Percentiles rank a stretch among this genome's conserved stretches.
Evolutionary conservation across 2,329 filamentous ascomycete genomes (phyloP).

Genomic region (Lachnellula hyalina): DNA sequence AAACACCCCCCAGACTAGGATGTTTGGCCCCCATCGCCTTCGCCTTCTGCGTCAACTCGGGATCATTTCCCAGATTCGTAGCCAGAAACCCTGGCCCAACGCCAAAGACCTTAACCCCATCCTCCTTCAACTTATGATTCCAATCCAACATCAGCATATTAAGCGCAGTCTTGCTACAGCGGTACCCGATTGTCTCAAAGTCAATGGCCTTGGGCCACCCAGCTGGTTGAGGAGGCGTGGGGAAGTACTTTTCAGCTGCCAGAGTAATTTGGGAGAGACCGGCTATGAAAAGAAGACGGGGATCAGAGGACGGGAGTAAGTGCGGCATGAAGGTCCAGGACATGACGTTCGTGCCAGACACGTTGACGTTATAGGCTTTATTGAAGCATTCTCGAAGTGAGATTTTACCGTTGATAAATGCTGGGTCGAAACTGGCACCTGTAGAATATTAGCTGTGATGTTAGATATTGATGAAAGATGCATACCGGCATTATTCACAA

Average conservation of each 20-base stretch:
- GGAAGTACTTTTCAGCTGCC: constrained; percentile 23
- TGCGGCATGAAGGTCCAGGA: constrained; percentile 32
- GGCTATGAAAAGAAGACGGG: constrained; percentile 42
- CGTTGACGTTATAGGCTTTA: constrained; percentile 30
- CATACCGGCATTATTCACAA: constrained; percentile 23
- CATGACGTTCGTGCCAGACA: constrained; percentile 27
- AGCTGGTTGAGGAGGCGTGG: constrained; percentile 18
- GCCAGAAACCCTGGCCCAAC: constrained; percentile 45
- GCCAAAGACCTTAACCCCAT: constrained; percentile 46
- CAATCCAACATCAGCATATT: constrained; percentile 47
- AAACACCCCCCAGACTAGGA: constrained; percentile 33
- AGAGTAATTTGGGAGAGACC: constrained; percentile 34
- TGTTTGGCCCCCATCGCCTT: constrained; percentile 28
- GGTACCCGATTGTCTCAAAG: constrained; percentile 33
- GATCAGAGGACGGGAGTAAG: constrained; percentile 37
- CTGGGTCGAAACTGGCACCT: constrained; percentile 29
- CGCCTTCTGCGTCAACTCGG: constrained; percentile 10
- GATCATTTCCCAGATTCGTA: constrained; percentile 36
- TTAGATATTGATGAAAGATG: not conserved
- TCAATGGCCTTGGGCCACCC: constrained; percentile 39
- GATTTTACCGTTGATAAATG: constrained; percentile 25
- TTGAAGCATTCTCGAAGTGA: constrained; percentile 25
- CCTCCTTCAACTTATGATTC: constrained; percentile 38
- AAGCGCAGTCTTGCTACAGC: constrained; percentile 39
- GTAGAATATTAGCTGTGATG: no score